phyloP scores from a whole-genome alignment of 495 filamentous ascomycete species.

The Neurospora sp. region DNA sequence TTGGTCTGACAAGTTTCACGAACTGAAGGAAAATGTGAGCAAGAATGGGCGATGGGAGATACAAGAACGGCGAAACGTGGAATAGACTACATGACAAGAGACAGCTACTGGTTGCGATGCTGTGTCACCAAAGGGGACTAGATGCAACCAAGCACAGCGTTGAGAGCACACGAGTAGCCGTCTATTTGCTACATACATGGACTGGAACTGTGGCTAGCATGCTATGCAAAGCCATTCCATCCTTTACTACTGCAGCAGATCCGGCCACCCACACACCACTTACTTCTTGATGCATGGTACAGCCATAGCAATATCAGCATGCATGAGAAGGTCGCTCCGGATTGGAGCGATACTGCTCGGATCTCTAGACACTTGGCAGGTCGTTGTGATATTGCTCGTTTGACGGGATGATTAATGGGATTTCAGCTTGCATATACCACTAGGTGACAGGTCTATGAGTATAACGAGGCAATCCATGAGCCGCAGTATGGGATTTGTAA shows the following conservation, averaged over 20 bases:
- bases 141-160: neutral
- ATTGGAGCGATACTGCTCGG: neutral
- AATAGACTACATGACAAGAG: neutral
- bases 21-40: neutral
- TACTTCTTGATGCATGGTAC: neutral
- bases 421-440: neutral
- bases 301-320: neutral
- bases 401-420: neutral
- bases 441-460: neutral
- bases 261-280: neutral
- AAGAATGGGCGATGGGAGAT: neutral
- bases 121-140: neutral
- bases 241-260: neutral
- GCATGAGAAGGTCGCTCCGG: neutral
- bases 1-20: neutral
- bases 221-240: neutral
- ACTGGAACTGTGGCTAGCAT: neutral
- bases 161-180: neutral
- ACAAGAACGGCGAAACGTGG: neutral
- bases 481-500: neutral
- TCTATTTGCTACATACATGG: neutral
- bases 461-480: neutral
- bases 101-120: neutral
- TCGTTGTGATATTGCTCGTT: neutral
- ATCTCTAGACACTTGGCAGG: neutral